A percentile compares a stretch with the other conserved stretches of the same genome.
phyloP scores from a whole-genome alignment of 768 basidiomycete species.

The Cubamyces lactineus region DNA sequence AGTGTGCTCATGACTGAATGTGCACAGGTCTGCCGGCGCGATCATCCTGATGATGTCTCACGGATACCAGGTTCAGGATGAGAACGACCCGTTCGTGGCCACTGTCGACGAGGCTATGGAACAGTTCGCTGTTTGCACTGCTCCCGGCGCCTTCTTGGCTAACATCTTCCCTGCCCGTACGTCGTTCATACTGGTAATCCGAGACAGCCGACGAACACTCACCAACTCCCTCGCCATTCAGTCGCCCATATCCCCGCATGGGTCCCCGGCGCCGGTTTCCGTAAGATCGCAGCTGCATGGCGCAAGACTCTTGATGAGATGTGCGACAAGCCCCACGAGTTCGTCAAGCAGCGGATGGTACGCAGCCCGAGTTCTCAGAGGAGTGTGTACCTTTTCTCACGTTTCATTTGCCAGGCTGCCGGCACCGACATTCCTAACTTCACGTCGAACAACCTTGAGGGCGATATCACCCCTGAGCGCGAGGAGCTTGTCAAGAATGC shows the following conservation, averaged over 20 bases:
- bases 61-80: constrained; percentile 33
- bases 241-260: constrained; percentile 44
- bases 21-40: constrained; percentile 29
- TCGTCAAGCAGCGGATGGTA: constrained; percentile 40
- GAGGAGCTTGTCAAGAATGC: constrained; percentile 71
- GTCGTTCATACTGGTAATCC: not conserved
- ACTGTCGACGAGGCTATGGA: constrained; percentile 38
- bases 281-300: constrained; percentile 30
- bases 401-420: constrained; percentile 45
- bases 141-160: constrained; percentile 36
- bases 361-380: not conserved
- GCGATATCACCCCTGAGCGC: constrained; percentile 52
- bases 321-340: constrained; percentile 37
- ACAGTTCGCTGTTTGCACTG: constrained; percentile 31
- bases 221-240: constrained; percentile 4
- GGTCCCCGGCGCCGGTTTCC: constrained; percentile 45
- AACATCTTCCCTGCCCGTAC: constrained; percentile 36
- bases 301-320: constrained; percentile 27
- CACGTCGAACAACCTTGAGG: constrained; percentile 59
- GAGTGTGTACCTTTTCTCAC: not conserved
- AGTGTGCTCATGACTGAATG: not conserved
- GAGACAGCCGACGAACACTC: not conserved
- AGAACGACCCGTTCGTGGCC: constrained; percentile 42
- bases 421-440: constrained; percentile 64
- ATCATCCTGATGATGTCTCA: constrained; percentile 36